Evolutionary conservation across 345 rosid genomes (phyloP).

Genomic region (Linum tenue): DNA sequence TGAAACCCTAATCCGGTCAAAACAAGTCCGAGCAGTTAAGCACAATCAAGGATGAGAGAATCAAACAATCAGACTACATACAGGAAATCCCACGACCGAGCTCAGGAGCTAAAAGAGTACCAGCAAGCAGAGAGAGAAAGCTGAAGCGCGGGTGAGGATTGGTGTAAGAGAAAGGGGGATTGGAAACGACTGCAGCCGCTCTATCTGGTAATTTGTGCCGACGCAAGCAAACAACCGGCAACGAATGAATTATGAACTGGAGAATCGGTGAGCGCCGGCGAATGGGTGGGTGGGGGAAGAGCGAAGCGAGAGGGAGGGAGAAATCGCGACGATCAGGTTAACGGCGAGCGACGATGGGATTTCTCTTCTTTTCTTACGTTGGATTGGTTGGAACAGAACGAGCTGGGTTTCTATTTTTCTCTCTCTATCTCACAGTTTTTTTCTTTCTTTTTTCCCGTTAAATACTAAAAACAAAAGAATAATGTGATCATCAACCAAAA

Average conservation of each 20-base stretch:
- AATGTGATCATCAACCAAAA: too few relatives aligned
- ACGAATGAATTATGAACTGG: neutral
- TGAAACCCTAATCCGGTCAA: neutral
- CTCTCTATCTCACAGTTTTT: too few relatives aligned
- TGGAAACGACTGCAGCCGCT: neutral
- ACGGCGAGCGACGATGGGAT: too few relatives aligned
- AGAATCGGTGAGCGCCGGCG: neutral
- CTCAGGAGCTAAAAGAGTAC: neutral
- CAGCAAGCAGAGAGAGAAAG: neutral
- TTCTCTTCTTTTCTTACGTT: too few relatives aligned
- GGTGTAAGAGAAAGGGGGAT: neutral
- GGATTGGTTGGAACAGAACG: too few relatives aligned
- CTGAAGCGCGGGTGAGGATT: neutral
- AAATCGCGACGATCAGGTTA: too few relatives aligned
- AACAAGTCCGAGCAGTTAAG: neutral
- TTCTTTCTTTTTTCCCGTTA: too few relatives aligned
- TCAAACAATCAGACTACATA: too few relatives aligned
- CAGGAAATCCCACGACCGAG: neutral
- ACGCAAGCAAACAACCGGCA: neutral
- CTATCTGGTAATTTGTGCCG: neutral
- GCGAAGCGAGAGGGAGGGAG: neutral
- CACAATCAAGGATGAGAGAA: neutral
- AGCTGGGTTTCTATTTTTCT: too few relatives aligned
- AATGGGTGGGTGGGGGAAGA: neutral
- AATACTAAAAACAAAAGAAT: too few relatives aligned